Conservation (phyloP, 768 basidiomycete species). For the Zangia roseola region DNA sequence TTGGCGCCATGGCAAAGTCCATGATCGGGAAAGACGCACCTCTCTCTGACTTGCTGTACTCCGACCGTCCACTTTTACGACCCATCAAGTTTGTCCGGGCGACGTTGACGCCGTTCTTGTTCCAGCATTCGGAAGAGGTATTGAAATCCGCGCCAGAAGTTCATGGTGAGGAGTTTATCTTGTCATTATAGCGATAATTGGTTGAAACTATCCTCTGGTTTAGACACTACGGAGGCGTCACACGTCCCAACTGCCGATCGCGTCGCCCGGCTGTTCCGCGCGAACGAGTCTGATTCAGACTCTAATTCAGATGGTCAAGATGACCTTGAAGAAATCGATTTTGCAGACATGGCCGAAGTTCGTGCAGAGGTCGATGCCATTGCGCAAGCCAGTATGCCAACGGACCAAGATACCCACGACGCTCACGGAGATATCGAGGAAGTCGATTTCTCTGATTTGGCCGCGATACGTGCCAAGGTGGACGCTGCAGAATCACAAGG, state of each 20-base stretch:
- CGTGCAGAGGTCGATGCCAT: slow-evolving; percentile 39
- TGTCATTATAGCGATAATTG: neutral
- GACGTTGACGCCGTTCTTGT: slow-evolving; percentile 44
- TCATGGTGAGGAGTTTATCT: slow-evolving; percentile 42
- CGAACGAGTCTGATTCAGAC: slow-evolving; percentile 16
- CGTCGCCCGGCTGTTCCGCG: slow-evolving; percentile 63
- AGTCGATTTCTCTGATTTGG: slow-evolving; percentile 51
- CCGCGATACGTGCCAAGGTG: slow-evolving; percentile 17
- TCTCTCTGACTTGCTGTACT: slow-evolving; percentile 54
- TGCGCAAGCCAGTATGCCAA: slow-evolving; percentile 2
- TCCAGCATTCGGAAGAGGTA: slow-evolving; percentile 62
- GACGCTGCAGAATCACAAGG: slow-evolving; percentile 1
- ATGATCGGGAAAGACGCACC: slow-evolving; percentile 38
- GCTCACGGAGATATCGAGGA: slow-evolving; percentile 46
- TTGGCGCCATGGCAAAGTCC: neutral
- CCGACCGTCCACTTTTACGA: slow-evolving; percentile 59
- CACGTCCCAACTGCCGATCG: slow-evolving; percentile 71
- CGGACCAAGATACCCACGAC: slow-evolving; percentile 2
- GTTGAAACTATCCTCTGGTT: neutral
- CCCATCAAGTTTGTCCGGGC: slow-evolving; percentile 72
- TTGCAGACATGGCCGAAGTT: slow-evolving; percentile 55
- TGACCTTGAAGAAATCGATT: slow-evolving; percentile 61
- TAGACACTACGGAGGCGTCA: slow-evolving; percentile 44
- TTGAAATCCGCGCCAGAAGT: slow-evolving; percentile 53
- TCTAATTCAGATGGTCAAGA: slow-evolving; percentile 35